phyloP scores from a whole-genome alignment of 345 rosid genomes.

The Eucalyptus cloeziana region DNA sequence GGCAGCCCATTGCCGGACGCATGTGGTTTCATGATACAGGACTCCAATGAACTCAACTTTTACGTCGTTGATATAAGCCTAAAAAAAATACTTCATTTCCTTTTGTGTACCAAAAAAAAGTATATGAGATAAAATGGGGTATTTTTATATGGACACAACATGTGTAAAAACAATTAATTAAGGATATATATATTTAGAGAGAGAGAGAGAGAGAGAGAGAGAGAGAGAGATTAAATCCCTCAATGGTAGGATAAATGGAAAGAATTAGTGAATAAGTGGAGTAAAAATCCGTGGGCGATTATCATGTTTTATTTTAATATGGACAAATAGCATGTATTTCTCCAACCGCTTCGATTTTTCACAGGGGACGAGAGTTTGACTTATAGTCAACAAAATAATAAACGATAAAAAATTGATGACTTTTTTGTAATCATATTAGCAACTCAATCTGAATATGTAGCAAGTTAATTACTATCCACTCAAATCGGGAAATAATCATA shows the following conservation, averaged over 20 bases:
- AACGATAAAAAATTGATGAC: not conserved
- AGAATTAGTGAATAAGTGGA: not conserved
- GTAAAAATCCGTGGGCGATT: not conserved
- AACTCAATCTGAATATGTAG: not conserved
- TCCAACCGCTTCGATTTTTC: too few relatives aligned
- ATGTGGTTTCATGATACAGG: not conserved
- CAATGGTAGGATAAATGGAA: not conserved
- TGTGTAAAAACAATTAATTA: not conserved
- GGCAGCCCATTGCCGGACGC: not conserved
- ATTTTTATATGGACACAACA: not conserved
- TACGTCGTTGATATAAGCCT: not conserved
- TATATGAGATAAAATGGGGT: too few relatives aligned
- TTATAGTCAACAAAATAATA: too few relatives aligned
- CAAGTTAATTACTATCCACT: not conserved
- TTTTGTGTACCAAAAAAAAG: too few relatives aligned
- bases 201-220: too few relatives aligned
- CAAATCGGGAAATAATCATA: too few relatives aligned
- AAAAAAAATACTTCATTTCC: not conserved
- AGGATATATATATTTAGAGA: not conserved
- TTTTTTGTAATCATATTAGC: too few relatives aligned
- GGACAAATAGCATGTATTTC: too few relatives aligned
- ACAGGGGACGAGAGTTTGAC: too few relatives aligned
- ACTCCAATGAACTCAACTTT: not conserved
- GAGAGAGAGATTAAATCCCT: not conserved
- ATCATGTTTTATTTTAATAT: not conserved